Percentiles rank a stretch among this genome's conserved stretches.
Evolutionary conservation across 805 yeast species (phyloP).

Genomic region (Phaffomyces thermotolerans): DNA sequence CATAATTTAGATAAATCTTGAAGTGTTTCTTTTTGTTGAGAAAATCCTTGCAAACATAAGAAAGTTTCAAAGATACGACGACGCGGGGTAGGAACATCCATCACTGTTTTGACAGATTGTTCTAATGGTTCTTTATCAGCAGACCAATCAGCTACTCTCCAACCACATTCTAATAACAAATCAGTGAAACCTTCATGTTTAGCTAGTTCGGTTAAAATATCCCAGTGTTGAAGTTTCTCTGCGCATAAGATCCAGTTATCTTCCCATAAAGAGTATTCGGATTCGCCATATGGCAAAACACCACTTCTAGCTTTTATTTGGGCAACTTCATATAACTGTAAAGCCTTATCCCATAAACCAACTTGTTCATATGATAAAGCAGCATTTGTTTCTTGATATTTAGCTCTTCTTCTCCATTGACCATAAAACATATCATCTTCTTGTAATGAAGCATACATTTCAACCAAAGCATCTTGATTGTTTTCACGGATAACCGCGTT

Average conservation of each 20-base stretch:
- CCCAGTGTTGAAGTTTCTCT: slow-evolving; percentile 97
- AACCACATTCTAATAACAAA: slow-evolving; percentile 92
- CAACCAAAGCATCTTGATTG: slow-evolving; percentile 84
- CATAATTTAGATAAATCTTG: slow-evolving; percentile 80
- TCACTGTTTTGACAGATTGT: slow-evolving; percentile 88
- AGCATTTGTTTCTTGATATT: slow-evolving; percentile 85
- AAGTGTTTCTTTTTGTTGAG: slow-evolving; percentile 80
- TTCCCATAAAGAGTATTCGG: slow-evolving; percentile 95
- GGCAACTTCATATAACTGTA: slow-evolving; percentile 90
- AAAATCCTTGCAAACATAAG: slow-evolving; percentile 85
- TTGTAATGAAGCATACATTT: slow-evolving; percentile 78
- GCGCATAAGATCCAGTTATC: slow-evolving; percentile 98
- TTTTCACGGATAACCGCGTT: slow-evolving; percentile 74
- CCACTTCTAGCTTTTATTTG: slow-evolving; percentile 96
- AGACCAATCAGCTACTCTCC: slow-evolving; percentile 99
- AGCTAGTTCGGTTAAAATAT: slow-evolving; percentile 88
- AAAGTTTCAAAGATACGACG: slow-evolving; percentile 94
- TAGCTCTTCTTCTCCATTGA: slow-evolving; percentile 93
- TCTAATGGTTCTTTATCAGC: slow-evolving; percentile 91
- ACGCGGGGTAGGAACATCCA: slow-evolving; percentile 98
- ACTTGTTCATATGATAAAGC: slow-evolving; percentile 93
- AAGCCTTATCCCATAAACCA: slow-evolving; percentile 92
- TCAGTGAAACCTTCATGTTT: slow-evolving; percentile 98
- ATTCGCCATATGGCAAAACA: slow-evolving; percentile 88
- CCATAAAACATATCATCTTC: slow-evolving; percentile 98